Evolutionary conservation across 108 stramenopile genomes (phyloP).

Genomic region (Cyclostephanos invisitatus): DNA sequence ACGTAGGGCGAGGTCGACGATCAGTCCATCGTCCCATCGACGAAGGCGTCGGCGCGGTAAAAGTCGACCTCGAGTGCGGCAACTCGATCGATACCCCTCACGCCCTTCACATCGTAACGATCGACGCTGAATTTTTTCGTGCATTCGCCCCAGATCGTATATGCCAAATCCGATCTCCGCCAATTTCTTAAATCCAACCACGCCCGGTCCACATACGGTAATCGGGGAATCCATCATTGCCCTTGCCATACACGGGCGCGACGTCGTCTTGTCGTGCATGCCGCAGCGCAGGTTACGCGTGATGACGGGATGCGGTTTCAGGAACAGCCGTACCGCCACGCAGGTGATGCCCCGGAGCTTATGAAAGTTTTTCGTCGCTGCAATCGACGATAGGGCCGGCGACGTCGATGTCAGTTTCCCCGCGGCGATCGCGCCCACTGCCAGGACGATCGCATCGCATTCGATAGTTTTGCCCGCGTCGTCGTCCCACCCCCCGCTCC

Average conservation of each 20-base stretch:
- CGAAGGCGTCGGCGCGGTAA: constrained; percentile 76
- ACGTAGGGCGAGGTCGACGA: constrained; percentile 52
- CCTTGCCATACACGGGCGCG: constrained; percentile 47
- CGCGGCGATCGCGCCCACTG: constrained; percentile 71
- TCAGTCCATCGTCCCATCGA: constrained; percentile 51
- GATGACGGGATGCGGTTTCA: constrained; percentile 40
- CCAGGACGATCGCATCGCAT: constrained; percentile 78
- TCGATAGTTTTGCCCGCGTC: constrained; percentile 43
- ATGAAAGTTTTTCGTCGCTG: constrained; percentile 52
- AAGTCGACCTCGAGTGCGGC: constrained; percentile 81
- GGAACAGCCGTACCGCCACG: constrained; percentile 75
- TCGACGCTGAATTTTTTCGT: constrained; percentile 58
- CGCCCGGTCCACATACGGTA: constrained; percentile 71
- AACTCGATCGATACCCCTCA: constrained; percentile 24
- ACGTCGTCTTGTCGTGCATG: constrained; percentile 35
- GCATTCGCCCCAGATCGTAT: constrained; percentile 81
- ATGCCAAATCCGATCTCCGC: constrained; percentile 83
- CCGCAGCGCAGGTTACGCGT: constrained; percentile 41
- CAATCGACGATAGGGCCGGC: constrained; percentile 50
- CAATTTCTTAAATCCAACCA: constrained; percentile 65
- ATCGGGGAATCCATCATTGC: constrained; percentile 80
- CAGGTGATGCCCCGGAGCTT: constrained; percentile 81
- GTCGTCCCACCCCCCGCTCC: not conserved
- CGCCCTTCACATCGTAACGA: constrained; percentile 11
- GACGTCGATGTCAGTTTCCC: constrained; percentile 50